phyloP scores from a whole-genome alignment of 73 alveolate species.

The Stentor coeruleus region DNA sequence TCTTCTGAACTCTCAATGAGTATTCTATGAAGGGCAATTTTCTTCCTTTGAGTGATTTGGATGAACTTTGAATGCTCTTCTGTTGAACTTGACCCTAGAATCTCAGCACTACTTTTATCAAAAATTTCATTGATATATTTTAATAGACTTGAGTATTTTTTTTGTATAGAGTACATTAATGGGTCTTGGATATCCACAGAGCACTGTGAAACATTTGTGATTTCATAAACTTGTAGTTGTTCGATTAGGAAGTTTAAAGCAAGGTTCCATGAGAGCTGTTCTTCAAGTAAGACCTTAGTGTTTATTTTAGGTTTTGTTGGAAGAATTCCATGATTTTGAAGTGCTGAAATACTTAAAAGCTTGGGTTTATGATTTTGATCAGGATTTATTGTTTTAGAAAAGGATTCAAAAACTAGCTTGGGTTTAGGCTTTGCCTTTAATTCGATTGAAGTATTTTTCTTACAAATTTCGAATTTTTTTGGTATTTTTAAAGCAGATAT shows the following conservation, averaged over 20 bases:
- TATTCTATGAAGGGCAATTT: background rate
- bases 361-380: no score
- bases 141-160: background rate
- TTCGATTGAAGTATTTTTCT: no score
- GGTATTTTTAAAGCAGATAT: no score
- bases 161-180: no score
- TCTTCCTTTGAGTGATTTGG: background rate
- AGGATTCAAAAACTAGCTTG: no score
- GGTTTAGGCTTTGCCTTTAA: no score
- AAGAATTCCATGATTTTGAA: no score
- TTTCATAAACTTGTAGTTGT: background rate
- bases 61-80: background rate
- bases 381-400: no score
- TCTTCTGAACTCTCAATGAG: background rate
- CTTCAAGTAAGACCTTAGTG: background rate
- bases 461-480: no score
- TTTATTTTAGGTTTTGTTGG: no score
- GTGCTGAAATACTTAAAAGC: no score
- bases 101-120: background rate
- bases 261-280: background rate
- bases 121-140: no score
- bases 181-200: background rate
- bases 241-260: background rate
- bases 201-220: background rate
- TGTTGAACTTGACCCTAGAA: background rate